phyloP scores from a whole-genome alignment of 805 yeast genomes.

The Candida pseudofarinosa region DNA sequence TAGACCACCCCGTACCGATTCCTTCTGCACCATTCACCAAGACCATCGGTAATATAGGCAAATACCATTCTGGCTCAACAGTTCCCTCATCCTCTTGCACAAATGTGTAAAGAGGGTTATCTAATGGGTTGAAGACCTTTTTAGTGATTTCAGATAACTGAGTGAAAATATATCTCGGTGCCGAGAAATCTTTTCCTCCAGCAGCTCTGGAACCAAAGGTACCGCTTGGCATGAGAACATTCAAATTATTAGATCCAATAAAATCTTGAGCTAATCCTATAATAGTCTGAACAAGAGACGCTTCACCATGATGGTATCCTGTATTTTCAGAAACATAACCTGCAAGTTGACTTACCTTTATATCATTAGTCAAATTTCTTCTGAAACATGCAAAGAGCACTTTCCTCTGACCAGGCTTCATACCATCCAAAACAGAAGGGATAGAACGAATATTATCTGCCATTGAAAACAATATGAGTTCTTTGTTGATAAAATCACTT shows the following conservation, averaged over 20 bases:
- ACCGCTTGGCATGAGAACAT: conserved; percentile 85
- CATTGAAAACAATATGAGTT: conserved; percentile 89
- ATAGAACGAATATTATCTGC: conserved; percentile 95
- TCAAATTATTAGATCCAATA: conserved; percentile 86
- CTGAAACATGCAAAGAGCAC: conserved; percentile 85
- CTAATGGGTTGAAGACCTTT: conserved; percentile 71
- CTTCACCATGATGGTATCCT: conserved; percentile 95
- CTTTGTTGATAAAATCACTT: conserved; percentile 90
- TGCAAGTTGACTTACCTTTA: conserved; percentile 86
- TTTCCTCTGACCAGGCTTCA: conserved; percentile 96
- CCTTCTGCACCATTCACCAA: conserved; percentile 96
- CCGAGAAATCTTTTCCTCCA: conserved; percentile 99
- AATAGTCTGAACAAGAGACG: conserved; percentile 81
- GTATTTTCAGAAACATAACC: conserved; percentile 88
- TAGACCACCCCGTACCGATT: conserved; percentile 99
- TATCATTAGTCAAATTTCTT: conserved; percentile 69
- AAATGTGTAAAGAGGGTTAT: conserved; percentile 72
- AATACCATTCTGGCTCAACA: conserved; percentile 93
- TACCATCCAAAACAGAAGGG: conserved; percentile 90
- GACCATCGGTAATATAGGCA: conserved; percentile 93
- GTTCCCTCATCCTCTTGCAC: conserved; percentile 89
- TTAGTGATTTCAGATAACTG: conserved; percentile 74
- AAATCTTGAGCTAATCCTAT: conserved; percentile 93
- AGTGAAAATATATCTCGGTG: conserved; percentile 93
- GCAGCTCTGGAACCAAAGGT: conserved; percentile 93